These are phyloP conservation scores for Aspergillus fijiensis DNA, from an alignment of 2,329 filamentous ascomycete species.

Conservation along the genomic window DNA sequence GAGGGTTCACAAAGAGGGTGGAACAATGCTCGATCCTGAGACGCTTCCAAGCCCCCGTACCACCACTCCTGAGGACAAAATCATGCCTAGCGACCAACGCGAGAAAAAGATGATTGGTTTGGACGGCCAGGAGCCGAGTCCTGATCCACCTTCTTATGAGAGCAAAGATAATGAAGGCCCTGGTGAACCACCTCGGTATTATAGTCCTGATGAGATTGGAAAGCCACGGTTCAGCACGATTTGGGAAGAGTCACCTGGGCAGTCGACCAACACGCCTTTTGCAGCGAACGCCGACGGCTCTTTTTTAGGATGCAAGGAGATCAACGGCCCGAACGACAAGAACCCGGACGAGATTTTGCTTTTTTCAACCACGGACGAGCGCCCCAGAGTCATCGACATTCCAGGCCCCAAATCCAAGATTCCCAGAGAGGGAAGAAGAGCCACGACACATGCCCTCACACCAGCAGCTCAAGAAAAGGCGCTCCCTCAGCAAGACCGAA, in stretches of 20 bases:
- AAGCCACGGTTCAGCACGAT: slow-evolving; percentile 38
- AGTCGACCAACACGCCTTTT: slow-evolving; percentile 21
- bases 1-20: slow-evolving; percentile 30
- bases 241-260: slow-evolving; percentile 32
- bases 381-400: slow-evolving; percentile 24
- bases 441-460: slow-evolving; percentile 7
- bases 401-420: slow-evolving; percentile 24
- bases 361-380: slow-evolving; percentile 31
- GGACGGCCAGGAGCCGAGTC: slow-evolving; percentile 21
- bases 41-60: slow-evolving; percentile 33
- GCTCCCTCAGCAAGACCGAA: slow-evolving; percentile 29
- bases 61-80: slow-evolving; percentile 30
- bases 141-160: slow-evolving; percentile 5
- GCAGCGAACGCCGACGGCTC: slow-evolving; percentile 32
- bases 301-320: slow-evolving; percentile 44
- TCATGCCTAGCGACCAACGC: slow-evolving; percentile 26
- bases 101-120: slow-evolving; percentile 18
- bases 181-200: slow-evolving; percentile 28
- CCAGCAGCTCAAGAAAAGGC: slow-evolving; percentile 21
- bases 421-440: slow-evolving; percentile 21
- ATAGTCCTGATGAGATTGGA: slow-evolving; percentile 42
- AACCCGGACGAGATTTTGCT: slow-evolving; percentile 41
- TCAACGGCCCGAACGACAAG: slow-evolving; percentile 33
- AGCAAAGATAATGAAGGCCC: slow-evolving; percentile 11
- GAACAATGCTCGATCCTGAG: slow-evolving; percentile 32